phyloP scores from a whole-genome alignment of 768 basidiomycete species.

The Pisolithus microcarpus region DNA sequence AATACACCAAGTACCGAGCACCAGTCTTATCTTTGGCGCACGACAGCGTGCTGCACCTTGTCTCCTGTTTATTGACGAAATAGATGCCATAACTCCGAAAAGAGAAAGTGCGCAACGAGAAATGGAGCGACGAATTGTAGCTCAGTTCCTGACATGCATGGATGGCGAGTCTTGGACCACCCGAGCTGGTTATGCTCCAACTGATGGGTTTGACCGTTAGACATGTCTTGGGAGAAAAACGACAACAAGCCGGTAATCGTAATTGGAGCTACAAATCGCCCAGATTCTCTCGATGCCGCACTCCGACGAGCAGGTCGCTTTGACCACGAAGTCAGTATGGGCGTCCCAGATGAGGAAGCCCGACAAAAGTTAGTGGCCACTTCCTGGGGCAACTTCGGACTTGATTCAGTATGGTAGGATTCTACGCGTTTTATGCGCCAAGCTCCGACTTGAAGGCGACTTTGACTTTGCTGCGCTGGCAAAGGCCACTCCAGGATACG shows the following conservation, averaged over 20 bases:
- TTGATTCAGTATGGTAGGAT: slow-evolving; percentile 49
- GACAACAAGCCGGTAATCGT: slow-evolving; percentile 91
- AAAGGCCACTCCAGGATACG: slow-evolving; percentile 93
- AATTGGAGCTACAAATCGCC: slow-evolving; percentile 94
- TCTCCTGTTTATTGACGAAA: slow-evolving; percentile 94
- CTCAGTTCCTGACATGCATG: slow-evolving; percentile 97
- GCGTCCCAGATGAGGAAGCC: slow-evolving; percentile 88
- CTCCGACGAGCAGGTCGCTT: slow-evolving; percentile 90
- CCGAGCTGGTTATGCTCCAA: not conserved
- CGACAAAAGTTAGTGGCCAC: slow-evolving; percentile 66
- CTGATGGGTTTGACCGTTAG: slow-evolving; percentile 35
- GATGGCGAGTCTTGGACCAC: slow-evolving; percentile 59
- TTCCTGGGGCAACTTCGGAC: not conserved
- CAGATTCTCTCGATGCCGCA: slow-evolving; percentile 91
- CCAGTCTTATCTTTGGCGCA: not conserved
- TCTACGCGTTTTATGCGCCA: slow-evolving; percentile 74
- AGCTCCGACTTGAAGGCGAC: slow-evolving; percentile 77
- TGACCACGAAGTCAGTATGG: slow-evolving; percentile 97
- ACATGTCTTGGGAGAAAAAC: slow-evolving; percentile 92
- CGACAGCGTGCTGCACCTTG: slow-evolving; percentile 81
- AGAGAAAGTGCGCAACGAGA: slow-evolving; percentile 96
- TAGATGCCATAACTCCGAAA: slow-evolving; percentile 96
- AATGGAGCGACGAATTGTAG: slow-evolving; percentile 97
- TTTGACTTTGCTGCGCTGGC: slow-evolving; percentile 83
- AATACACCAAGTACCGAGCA: not conserved